These are phyloP conservation scores for Podila epicladia DNA, from an alignment of 192 early-diverging fungal genomes.

Conservation along the genomic window DNA sequence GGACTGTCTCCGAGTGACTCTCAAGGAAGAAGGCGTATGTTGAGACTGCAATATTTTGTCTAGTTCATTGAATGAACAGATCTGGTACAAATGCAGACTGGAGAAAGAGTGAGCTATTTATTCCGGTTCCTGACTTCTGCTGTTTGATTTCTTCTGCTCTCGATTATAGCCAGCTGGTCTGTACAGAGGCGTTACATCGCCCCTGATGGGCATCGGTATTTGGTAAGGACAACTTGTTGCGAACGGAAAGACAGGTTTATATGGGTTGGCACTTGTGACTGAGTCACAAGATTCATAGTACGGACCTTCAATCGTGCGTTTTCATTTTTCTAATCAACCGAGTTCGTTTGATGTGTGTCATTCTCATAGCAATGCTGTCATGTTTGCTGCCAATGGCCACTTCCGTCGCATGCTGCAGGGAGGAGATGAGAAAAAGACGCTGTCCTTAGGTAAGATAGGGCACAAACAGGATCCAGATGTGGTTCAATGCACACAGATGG, in stretches of 20 bases:
- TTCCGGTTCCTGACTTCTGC: background rate
- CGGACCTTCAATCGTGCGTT: background rate
- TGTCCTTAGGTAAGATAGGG: constrained; percentile 57
- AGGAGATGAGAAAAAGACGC: constrained; percentile 49
- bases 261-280: background rate
- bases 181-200: constrained; percentile 78
- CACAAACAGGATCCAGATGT: background rate
- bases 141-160: background rate
- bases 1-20: constrained; percentile 61
- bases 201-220: constrained; percentile 75
- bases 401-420: constrained; percentile 67
- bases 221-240: constrained; percentile 55
- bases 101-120: background rate
- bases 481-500: background rate
- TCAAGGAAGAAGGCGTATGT: constrained; percentile 70
- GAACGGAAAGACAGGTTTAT: too few relatives aligned
- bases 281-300: background rate
- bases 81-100: background rate
- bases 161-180: constrained; percentile 60
- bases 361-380: constrained; percentile 68
- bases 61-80: background rate
- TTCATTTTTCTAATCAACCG: background rate
- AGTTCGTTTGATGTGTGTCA: background rate
- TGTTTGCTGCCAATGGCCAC: constrained; percentile 72
- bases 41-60: background rate